Conservation (phyloP, 768 basidiomycete species). For the Tricholomella constricta region DNA sequence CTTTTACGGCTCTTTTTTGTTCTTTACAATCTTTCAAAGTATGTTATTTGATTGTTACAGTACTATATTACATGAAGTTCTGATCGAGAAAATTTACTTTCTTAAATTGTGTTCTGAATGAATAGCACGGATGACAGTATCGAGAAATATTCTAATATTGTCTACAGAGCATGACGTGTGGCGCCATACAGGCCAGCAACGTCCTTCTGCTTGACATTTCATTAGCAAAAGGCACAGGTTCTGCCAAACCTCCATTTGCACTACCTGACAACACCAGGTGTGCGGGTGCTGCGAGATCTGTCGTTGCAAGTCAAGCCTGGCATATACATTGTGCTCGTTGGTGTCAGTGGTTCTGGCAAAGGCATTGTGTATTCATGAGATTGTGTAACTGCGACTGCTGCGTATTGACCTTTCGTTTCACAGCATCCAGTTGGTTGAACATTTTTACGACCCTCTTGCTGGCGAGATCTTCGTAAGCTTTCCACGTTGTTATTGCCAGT, state of each 20-base stretch:
- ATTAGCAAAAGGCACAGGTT: conserved; percentile 77
- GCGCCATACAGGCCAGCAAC: conserved; percentile 86
- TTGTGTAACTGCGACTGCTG: neutral
- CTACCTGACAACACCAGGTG: conserved; percentile 84
- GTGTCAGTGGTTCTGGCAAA: conserved; percentile 81
- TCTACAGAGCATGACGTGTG: conserved; percentile 67
- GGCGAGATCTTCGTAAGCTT: conserved; percentile 63
- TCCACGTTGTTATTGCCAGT: neutral
- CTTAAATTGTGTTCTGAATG: too few species aligned
- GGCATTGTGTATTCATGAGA: conserved; percentile 61
- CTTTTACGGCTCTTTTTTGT: too few species aligned
- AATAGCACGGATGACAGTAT: too few species aligned
- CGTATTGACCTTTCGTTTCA: conserved; percentile 14
- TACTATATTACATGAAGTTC: too few species aligned
- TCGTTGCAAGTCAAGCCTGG: conserved; percentile 72
- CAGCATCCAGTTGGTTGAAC: conserved; percentile 80
- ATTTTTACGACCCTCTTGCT: conserved; percentile 81
- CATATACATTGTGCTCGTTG: conserved; percentile 80
- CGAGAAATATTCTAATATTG: conserved; percentile 6
- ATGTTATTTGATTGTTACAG: too few species aligned
- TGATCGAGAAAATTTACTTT: too few species aligned
- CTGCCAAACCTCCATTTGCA: conserved; percentile 82
- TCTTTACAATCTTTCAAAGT: too few species aligned
- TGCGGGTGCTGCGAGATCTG: conserved; percentile 81
- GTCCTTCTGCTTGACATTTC: conserved; percentile 89